Percentiles rank a stretch among this genome's conserved stretches.
Evolutionary conservation across 805 yeast genomes (phyloP).

Genomic region (Dipodascus geniculatus): DNA sequence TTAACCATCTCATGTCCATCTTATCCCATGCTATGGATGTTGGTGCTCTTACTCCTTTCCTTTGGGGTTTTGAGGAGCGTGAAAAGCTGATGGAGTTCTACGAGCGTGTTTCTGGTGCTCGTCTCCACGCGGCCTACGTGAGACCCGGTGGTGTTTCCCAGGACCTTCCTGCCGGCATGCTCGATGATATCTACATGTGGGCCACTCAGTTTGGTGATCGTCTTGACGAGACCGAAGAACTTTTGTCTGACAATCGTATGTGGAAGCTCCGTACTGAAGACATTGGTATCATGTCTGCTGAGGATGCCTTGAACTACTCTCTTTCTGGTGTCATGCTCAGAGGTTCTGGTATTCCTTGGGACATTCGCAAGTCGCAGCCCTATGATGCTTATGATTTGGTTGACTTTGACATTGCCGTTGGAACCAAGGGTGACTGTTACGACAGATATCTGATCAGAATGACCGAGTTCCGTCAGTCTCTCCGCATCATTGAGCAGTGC

Average conservation of each 20-base stretch:
- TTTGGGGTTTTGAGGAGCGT: constrained; percentile 92
- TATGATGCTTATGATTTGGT: constrained; percentile 82
- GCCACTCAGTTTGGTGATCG: constrained; percentile 92
- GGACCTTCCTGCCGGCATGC: constrained; percentile 74
- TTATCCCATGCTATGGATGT: constrained; percentile 88
- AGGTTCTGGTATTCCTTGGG: constrained; percentile 83
- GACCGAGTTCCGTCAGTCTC: constrained; percentile 86
- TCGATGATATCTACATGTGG: constrained; percentile 92
- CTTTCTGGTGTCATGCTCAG: constrained; percentile 83
- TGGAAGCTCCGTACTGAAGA: constrained; percentile 82
- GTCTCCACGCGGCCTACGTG: constrained; percentile 78
- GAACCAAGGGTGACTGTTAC: constrained; percentile 80
- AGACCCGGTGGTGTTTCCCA: constrained; percentile 91
- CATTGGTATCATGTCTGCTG: constrained; percentile 73
- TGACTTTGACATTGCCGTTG: constrained; percentile 81
- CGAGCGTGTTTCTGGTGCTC: constrained; percentile 83
- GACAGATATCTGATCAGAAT: constrained; percentile 81
- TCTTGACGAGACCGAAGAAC: constrained; percentile 81
- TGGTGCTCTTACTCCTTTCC: constrained; percentile 85
- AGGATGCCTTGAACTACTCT: constrained; percentile 73
- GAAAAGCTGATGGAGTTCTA: constrained; percentile 88
- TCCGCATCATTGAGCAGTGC: constrained; percentile 83
- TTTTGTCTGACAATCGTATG: constrained; percentile 80
- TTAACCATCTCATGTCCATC: constrained; percentile 80
- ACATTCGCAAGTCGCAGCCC: constrained; percentile 75